Evolutionary conservation across 1,284 basidiomycete species (phyloP).

Genomic region (Phellopilus nigrolimitatus): DNA sequence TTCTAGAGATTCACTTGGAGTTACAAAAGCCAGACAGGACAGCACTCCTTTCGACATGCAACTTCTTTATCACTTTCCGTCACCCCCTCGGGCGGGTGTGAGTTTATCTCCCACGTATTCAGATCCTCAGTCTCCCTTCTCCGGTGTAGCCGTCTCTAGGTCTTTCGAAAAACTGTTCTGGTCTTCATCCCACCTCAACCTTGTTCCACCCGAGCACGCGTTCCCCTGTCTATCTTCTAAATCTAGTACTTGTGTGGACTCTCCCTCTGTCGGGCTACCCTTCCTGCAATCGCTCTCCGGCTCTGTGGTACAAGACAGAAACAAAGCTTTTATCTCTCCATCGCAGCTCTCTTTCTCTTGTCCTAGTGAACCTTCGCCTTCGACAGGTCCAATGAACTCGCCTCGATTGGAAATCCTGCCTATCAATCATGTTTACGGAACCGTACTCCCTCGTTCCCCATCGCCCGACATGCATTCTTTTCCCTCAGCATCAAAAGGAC

Average conservation of each 20-base stretch:
- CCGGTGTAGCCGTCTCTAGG: neutral
- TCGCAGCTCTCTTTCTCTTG: too few relatives aligned
- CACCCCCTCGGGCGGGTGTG: neutral
- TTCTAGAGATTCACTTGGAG: conserved; percentile 5
- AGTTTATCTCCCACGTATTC: too few relatives aligned
- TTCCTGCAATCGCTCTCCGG: too few relatives aligned
- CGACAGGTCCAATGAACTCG: neutral
- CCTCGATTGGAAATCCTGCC: too few relatives aligned
- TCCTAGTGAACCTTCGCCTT: neutral
- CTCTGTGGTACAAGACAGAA: too few relatives aligned
- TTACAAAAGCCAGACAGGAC: neutral
- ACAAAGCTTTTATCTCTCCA: too few relatives aligned
- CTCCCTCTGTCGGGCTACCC: too few relatives aligned
- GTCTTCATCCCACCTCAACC: neutral
- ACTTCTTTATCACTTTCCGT: neutral
- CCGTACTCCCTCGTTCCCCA: neutral
- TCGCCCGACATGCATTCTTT: too few relatives aligned
- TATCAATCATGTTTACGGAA: neutral
- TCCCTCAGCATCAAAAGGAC: too few relatives aligned
- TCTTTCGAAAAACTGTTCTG: neutral
- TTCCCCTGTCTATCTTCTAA: too few relatives aligned
- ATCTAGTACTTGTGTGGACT: too few relatives aligned
- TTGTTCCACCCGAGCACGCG: too few relatives aligned
- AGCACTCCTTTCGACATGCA: conserved; percentile 6
- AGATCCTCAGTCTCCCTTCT: conserved; percentile 1